phyloP scores from a whole-genome alignment of 345 rosid genomes.

The Eucalyptus tenuipes region DNA sequence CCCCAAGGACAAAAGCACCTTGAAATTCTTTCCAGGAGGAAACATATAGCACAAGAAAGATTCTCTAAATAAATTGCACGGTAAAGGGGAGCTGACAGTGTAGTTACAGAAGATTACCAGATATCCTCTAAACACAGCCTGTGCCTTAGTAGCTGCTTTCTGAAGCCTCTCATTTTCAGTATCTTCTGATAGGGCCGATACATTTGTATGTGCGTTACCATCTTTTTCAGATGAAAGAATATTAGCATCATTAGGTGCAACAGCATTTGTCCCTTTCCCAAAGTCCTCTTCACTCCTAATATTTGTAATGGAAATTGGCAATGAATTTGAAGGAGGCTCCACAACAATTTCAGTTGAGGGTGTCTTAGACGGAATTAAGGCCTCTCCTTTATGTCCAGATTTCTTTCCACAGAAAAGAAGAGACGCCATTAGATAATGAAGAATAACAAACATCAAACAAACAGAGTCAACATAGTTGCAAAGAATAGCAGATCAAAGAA shows the following conservation, averaged over 20 bases:
- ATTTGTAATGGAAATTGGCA: constrained; percentile 12
- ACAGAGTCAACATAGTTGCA: background rate
- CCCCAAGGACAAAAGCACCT: background rate
- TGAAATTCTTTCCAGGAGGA: background rate
- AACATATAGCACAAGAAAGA: background rate
- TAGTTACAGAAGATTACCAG: constrained; percentile 28
- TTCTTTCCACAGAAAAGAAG: constrained; percentile 20
- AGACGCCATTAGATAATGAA: background rate
- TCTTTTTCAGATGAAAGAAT: background rate
- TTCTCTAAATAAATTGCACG: background rate
- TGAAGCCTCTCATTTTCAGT: constrained; percentile 31
- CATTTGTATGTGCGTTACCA: background rate
- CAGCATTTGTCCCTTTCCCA: constrained; percentile 5
- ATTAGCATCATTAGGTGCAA: constrained; percentile 9
- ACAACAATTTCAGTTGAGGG: constrained; percentile 11
- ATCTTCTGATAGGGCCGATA: constrained; percentile 17
- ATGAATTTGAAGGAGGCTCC: constrained; percentile 15
- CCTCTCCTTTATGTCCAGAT: constrained; percentile 36
- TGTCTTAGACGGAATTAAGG: constrained; percentile 28
- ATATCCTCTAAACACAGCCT: constrained; percentile 65
- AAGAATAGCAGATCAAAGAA: background rate
- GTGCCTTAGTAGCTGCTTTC: constrained; percentile 51
- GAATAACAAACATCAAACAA: background rate
- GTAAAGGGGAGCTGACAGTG: background rate
- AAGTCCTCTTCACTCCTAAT: constrained; percentile 8